Evolutionary conservation across 1,284 basidiomycete species (phyloP), one percentile per base, ranked within the genome.

Genomic region (Xerocomus minutiporus): DNA sequence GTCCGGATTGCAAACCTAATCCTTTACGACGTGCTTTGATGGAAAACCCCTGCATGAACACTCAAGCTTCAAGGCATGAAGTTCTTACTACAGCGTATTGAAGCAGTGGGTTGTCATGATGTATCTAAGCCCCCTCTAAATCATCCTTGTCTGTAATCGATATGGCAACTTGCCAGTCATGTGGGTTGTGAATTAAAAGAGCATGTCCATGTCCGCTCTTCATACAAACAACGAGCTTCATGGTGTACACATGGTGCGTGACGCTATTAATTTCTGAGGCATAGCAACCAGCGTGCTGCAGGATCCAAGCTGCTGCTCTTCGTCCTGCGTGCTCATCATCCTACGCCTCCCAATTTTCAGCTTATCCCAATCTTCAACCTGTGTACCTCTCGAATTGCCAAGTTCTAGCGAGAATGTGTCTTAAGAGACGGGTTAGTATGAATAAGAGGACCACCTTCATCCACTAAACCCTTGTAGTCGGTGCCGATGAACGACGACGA

Each of bases 391-490:
- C 35, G 40, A 32, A 28, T 26, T 6, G 26, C 15, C 26, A 25
- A 15, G 15, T 5, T 32, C 11, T 34, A 26, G 28, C 12, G 32
- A 50, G 23, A 28, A 62, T 58, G 62, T 64, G 62, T 43, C 6
- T 62, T 15, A 53, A 15, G 5, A 55, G 29, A 52, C 49, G 55
- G 60, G 60, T 64, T 20, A 29, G 60, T 61, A 45, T 12, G 23
- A 15, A 39, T n/a, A n/a, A 29, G 23, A 43, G 29, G 20, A 26
- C 11, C 26, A 1, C 32, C 26, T 31, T 23, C 20, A 8, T 34
- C 13, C 20, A 5, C 57, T 59, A 38, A 58, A 44, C 13, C 17
- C 26, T 26, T 26, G 23, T 41, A 64, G 62, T 50, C 52, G 2
- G 31, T 15, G 15, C n/a, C 47, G 5, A 25, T 53, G 20, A 47